Base-by-base conservation (phyloP, 2,329 filamentous ascomycete species). In the Helicocarpus griseus region DNA sequence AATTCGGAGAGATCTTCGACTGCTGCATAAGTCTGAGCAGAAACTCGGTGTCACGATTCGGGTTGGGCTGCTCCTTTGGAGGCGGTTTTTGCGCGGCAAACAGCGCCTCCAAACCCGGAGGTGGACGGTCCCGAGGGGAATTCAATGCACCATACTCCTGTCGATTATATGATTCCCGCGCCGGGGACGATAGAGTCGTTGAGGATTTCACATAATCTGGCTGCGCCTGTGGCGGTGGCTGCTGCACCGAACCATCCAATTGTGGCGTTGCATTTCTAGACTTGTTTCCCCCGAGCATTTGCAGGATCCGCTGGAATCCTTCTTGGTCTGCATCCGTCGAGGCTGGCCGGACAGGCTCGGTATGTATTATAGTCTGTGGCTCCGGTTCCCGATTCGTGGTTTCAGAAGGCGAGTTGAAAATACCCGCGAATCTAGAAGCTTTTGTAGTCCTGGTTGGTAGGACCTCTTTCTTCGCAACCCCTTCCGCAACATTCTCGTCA, bases 351-450 rank as follows among this genome's bases (percentile, higher is more conserved):
- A 68, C 57, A 29, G 53, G 53, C 28, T 56, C 57, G 36, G 54
- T 48, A 29, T 58, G 60, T 24, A 55, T 39, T 21, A 49, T 46
- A 13, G 38, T 54, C 55, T 57, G 48, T 21, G 58, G 58, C 22
- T 65, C 66, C 1, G 61, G 54, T 36, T 66, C 65, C 52, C 45
- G 44, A 28, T 51, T 47, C 33, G 66, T 73, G 14, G 82, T 80
- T 56, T 85, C 76, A n/a, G 73, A 62, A 7, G 72, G 76, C 44
- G 79, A 72, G 36, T 76, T 77, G 64, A 90, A 88, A 60, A 96
- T 86, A 2, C 85, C 88, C 48, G 89, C 89, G 64, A 96, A 96
- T 50, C 89, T 79, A 11, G 90, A 96, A 4, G 86, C 80, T 63
- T 91, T 90, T 1, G 65, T 63, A 43, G 77, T 65, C 64, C 86